Percentiles rank a stretch among this genome's conserved stretches.
Evolutionary conservation across 2,329 filamentous ascomycete species (phyloP).

Genomic region (Calonectria honghensis): DNA sequence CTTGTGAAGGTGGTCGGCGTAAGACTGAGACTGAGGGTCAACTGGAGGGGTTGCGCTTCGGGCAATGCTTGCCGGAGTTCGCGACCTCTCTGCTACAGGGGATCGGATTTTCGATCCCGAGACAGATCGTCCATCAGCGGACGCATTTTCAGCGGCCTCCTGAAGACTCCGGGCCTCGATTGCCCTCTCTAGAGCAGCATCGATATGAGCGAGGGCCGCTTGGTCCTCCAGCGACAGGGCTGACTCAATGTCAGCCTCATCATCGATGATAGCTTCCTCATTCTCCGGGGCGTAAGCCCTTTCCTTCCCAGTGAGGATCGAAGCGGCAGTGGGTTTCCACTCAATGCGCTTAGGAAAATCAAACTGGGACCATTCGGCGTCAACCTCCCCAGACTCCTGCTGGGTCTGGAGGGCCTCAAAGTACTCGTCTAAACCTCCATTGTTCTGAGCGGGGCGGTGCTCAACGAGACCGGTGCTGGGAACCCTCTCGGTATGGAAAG

Average conservation of each 20-base stretch:
- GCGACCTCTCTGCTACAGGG: constrained; percentile 63
- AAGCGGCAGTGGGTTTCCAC: constrained; percentile 82
- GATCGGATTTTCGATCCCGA: constrained; percentile 64
- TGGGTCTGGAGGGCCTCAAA: constrained; percentile 92
- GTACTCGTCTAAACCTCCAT: constrained; percentile 89
- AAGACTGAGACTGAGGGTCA: constrained; percentile 80
- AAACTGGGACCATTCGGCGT: constrained; percentile 93
- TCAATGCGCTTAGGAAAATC: constrained; percentile 92
- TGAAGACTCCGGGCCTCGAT: constrained; percentile 74
- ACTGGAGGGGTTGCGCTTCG: constrained; percentile 77
- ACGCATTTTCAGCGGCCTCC: constrained; percentile 66
- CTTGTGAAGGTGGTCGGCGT: constrained; percentile 86
- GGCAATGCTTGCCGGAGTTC: constrained; percentile 67
- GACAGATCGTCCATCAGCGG: constrained; percentile 61
- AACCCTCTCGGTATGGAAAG: constrained; percentile 79
- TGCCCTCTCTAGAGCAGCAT: constrained; percentile 89
- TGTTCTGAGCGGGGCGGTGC: constrained; percentile 71
- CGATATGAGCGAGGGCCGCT: constrained; percentile 85
- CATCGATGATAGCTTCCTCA: constrained; percentile 59
- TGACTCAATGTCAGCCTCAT: constrained; percentile 61
- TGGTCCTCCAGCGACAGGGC: constrained; percentile 68
- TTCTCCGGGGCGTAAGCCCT: constrained; percentile 64
- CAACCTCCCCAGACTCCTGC: constrained; percentile 77
- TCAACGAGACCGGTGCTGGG: constrained; percentile 71
- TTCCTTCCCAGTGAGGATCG: constrained; percentile 75